These are phyloP conservation scores for Backusella sp. DNA, from an alignment of 192 early-diverging fungal genomes.

Conservation along the genomic window DNA sequence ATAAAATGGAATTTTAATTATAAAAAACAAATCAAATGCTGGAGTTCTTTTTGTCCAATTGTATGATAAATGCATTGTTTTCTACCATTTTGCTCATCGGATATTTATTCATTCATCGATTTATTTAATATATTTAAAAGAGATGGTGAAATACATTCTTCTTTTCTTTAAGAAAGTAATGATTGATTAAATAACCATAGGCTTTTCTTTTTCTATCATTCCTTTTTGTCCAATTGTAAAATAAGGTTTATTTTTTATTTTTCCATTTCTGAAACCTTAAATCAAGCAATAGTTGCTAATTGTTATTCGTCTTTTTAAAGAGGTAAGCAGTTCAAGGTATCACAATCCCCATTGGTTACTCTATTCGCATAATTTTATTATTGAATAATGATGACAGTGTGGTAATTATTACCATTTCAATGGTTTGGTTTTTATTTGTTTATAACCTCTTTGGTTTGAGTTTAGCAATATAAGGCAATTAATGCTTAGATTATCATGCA, in stretches of 20 bases:
- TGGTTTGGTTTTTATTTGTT: neutral
- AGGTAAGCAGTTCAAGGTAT: neutral
- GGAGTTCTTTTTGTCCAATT: neutral
- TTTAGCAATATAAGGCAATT: too few species aligned
- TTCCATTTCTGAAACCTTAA: neutral
- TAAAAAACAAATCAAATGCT: neutral
- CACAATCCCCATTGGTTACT: neutral
- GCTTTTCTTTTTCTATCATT: neutral
- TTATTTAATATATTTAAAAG: too few species aligned
- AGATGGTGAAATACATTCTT: too few species aligned
- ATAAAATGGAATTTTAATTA: conserved; percentile 9
- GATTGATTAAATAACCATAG: too few species aligned
- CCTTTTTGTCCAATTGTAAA: neutral
- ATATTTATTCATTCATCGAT: neutral
- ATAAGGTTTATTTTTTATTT: neutral
- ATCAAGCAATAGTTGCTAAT: neutral
- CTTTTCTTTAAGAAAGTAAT: too few species aligned
- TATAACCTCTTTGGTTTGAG: too few species aligned
- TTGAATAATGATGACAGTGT: neutral
- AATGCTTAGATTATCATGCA: too few species aligned
- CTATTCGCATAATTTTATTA: neutral
- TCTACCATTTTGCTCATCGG: neutral
- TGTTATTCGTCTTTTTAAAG: neutral
- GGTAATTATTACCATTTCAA: neutral
- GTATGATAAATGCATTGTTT: neutral